Evolutionary conservation across 164 flowering plant species (phyloP).

Genomic region (Santalum album): DNA sequence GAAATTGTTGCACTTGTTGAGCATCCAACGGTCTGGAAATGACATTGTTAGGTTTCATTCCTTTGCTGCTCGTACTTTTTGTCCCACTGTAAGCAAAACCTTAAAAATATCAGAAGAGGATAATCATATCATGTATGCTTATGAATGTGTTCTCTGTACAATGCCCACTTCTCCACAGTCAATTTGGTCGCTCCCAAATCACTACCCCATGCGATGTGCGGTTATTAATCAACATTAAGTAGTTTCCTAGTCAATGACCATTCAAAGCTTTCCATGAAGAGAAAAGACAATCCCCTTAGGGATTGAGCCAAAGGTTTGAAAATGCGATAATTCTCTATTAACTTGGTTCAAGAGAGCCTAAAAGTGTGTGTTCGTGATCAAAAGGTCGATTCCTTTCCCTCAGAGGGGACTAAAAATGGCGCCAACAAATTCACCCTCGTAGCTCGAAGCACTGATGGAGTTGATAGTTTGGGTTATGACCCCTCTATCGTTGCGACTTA

Average conservation of each 20-base stretch:
- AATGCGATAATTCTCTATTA: no score
- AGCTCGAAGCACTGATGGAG: no score
- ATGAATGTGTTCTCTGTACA: slow-evolving; percentile 34
- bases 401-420: no score
- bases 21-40: slow-evolving; percentile 44
- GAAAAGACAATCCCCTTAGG: slow-evolving; percentile 20
- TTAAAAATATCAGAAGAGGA: slow-evolving; percentile 17
- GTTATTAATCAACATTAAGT: slow-evolving; percentile 32
- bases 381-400: no score
- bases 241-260: slow-evolving; percentile 50
- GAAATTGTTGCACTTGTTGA: slow-evolving; percentile 49
- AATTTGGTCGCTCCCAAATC: slow-evolving; percentile 22
- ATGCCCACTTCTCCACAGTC: slow-evolving; percentile 60
- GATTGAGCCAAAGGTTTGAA: no score
- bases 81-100: slow-evolving; percentile 28
- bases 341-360: no score
- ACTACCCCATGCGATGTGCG: slow-evolving; percentile 43
- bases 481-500: no score
- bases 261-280: slow-evolving; percentile 37
- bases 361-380: no score
- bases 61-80: slow-evolving; percentile 31
- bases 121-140: slow-evolving; percentile 32
- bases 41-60: slow-evolving; percentile 27
- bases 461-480: no score
- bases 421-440: no score